Percentiles rank a stretch among this genome's conserved stretches.
Conservation (phyloP, 2,329 filamentous ascomycete genomes). For the Botrytis paeoniae region DNA sequence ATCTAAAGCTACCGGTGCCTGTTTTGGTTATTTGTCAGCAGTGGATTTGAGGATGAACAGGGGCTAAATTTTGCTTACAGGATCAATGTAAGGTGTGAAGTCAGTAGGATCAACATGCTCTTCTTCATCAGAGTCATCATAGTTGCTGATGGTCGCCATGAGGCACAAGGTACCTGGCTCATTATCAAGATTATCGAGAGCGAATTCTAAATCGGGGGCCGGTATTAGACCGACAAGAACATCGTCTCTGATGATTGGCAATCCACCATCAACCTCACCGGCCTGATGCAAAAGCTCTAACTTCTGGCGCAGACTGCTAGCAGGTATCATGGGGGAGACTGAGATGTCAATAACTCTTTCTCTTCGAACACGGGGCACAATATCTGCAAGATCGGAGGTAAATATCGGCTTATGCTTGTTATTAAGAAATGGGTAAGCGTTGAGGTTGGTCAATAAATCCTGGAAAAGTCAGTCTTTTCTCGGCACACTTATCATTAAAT, state of each 20-base stretch:
- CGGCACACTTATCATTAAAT: background rate
- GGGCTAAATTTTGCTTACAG: conserved; percentile 49
- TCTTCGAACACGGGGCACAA: conserved; percentile 71
- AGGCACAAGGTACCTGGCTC: conserved; percentile 73
- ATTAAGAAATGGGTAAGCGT: conserved; percentile 95
- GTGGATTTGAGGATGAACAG: conserved; percentile 1
- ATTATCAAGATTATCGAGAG: conserved; percentile 77
- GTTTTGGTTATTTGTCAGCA: conserved; percentile 15
- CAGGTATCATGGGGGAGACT: conserved; percentile 73
- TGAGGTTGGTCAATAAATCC: conserved; percentile 94
- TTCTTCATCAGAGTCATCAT: conserved; percentile 61
- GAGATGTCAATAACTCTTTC: conserved; percentile 88
- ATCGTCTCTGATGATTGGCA: conserved; percentile 78
- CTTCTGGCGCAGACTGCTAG: conserved; percentile 72
- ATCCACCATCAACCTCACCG: conserved; percentile 86
- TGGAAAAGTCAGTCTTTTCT: conserved; percentile 38
- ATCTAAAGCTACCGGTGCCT: conserved; percentile 84
- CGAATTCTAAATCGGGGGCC: conserved; percentile 89
- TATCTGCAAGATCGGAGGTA: conserved; percentile 82
- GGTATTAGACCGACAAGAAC: conserved; percentile 88
- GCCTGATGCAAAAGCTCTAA: conserved; percentile 77
- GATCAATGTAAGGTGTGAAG: conserved; percentile 89
- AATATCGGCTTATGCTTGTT: conserved; percentile 93
- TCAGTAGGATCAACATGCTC: conserved; percentile 66
- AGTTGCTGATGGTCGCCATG: conserved; percentile 68